These are phyloP conservation scores for Sphenostylis stenocarpa DNA, from an alignment of 306 rosid genomes.

Conservation along the genomic window DNA sequence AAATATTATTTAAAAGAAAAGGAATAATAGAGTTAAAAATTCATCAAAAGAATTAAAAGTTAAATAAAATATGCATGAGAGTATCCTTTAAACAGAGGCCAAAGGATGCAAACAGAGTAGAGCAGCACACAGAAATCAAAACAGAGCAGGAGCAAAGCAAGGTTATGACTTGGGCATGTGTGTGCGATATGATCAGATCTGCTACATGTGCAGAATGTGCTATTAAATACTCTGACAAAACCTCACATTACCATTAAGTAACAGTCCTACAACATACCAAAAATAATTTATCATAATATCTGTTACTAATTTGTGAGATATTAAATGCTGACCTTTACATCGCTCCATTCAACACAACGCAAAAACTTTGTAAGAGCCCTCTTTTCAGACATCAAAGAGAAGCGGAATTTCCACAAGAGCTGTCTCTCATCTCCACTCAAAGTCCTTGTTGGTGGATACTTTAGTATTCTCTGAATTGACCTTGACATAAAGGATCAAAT, in stretches of 20 bases:
- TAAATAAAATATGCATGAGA: too few species aligned
- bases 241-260: background rate
- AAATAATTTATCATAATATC: constrained; percentile 16
- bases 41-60: too few species aligned
- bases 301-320: constrained; percentile 16
- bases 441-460: constrained; percentile 96
- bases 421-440: constrained; percentile 98
- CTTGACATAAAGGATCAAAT: constrained; percentile 44
- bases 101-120: too few species aligned
- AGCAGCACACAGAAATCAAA: too few species aligned
- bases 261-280: constrained; percentile 1
- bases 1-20: too few species aligned
- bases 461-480: constrained; percentile 84
- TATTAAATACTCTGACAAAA: too few species aligned
- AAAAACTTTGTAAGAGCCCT: constrained; percentile 98
- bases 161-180: too few species aligned
- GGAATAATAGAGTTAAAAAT: too few species aligned
- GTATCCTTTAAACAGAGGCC: too few species aligned
- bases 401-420: constrained; percentile 97
- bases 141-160: too few species aligned
- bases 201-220: too few species aligned
- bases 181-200: too few species aligned
- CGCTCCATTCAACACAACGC: constrained; percentile 99
- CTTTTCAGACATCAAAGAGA: constrained; percentile 98
- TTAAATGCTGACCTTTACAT: constrained; percentile 71